Base-by-base conservation (phyloP, 192 early-diverging fungal genomes). In the Podila horticola region DNA sequence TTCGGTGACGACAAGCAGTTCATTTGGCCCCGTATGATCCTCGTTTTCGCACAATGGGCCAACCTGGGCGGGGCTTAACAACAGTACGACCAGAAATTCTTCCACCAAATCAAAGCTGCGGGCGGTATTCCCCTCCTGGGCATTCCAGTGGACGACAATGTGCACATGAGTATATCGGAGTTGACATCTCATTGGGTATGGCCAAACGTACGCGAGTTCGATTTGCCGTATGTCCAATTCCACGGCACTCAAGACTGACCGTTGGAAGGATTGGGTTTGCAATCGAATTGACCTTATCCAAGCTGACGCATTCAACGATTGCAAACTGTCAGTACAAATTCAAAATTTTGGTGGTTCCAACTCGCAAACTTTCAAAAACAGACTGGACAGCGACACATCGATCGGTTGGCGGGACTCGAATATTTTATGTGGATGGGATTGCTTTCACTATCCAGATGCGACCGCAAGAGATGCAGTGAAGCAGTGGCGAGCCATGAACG, bases 331-430 rank as follows among this genome's bases (percentile, higher is more conserved):
- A 4, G 51, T n/a, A 48, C 71, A 72, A 64, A n/a, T 72, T 55
- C 71, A 72, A 52, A 22, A 64, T 64, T 52, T 50, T 64, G 62
- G 71, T 50, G 71, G 71, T 17, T 33, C 33, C 61, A 31, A 64
- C 0, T 72, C 61, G 1, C 62, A 48, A 72, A 55, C 51, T 64
- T 55, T 8, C 29, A 41, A 45, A 45, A 72, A 72, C 19, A 64
- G 31, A 5, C 31, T 33, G 4, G 55, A 55, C 8, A 31, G 62
- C 38, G 3, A 45, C 62, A 72, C 49, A 0, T 64, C 62, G 17
- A 34, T 63, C 30, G 64, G 62, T 64, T 72, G 71, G 71, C 2
- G 71, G 45, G 71, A 72, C 71, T 28, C 62, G 20, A 2, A 8
- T 29, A 12, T 72, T 72, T 9, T 0, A 45, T 64, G 34, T 22